Conservation (phyloP, 139 green algal species). For the Diplosphaera chodatii region DNA sequence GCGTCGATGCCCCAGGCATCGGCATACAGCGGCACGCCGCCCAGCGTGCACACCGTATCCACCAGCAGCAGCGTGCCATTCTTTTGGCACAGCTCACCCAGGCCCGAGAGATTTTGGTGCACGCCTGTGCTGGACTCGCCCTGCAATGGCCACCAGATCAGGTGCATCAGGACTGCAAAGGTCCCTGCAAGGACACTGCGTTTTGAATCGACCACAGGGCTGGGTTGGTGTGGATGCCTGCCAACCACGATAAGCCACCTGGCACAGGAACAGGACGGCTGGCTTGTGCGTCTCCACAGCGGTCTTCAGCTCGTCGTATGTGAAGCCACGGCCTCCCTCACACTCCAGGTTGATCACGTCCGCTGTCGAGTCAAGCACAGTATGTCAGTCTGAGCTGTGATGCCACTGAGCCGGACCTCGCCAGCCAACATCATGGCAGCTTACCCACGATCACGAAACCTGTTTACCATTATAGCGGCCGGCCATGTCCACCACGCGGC, state of each 20-base stretch:
- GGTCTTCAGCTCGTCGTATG: conserved; percentile 45
- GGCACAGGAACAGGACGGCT: conserved; percentile 77
- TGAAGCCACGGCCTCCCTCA: conserved; percentile 63
- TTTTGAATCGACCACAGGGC: no score
- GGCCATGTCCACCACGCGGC: conserved; percentile 76
- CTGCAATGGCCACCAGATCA: conserved; percentile 34
- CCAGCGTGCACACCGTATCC: conserved; percentile 85
- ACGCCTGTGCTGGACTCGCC: conserved; percentile 82
- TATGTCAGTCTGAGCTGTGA: no score
- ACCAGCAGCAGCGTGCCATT: conserved; percentile 84
- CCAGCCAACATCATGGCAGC: no score
- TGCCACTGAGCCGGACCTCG: no score
- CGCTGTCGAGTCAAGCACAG: conserved; percentile 34
- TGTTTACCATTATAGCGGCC: conserved; percentile 64
- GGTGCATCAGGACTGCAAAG: no score
- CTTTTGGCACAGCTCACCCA: conserved; percentile 75
- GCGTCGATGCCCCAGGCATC: conserved; percentile 73
- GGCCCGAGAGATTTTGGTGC: conserved; percentile 64
- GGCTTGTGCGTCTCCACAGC: conserved; percentile 73
- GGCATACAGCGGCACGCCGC: conserved; percentile 69
- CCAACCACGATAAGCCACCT: no score
- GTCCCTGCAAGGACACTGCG: no score
- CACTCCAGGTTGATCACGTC: conserved; percentile 70
- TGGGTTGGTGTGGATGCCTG: no score
- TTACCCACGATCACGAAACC: no score